Evolutionary conservation across 805 yeast species (phyloP), one percentile per base, ranked within the genome.

Genomic region (Saccharomycopsis sp.): DNA sequence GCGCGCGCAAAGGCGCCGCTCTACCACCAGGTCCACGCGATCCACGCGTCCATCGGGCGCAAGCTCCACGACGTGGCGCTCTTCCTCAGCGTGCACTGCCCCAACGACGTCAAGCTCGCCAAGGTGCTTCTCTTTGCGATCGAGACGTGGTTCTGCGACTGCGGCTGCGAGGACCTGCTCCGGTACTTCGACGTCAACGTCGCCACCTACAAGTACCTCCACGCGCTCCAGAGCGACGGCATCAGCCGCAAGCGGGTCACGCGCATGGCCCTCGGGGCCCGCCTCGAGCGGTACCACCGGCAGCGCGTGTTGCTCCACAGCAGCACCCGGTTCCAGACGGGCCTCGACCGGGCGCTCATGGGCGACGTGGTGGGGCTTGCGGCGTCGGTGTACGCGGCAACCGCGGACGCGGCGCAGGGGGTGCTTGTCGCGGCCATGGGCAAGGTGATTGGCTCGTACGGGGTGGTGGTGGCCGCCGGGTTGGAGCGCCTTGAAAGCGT

Each of bases 71-170:
- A 74, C 3, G 68, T 88, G 2, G 79, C 76, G 56, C 64, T 70
- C 7, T 79, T 77, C 62, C 69, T 90, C 57, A 64, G 70, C 4
- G 68, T 73, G 1, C 71, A 79, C 53, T 78, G 78, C 50, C 83
- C 79, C 47, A 90, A 88, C 60, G 85, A 89, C 60, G 79, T 87
- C 5, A 79, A 80, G 12, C 67, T 87, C 3, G 79, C 84, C 66
- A 82, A 82, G 61, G 80, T 82, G 51, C 75, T 85, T 37, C 70
- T 90, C 34, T 80, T 82, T 65, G 83, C 85, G 2, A 67, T 86
- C 50, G 82, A 85, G 61, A 81, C 85, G 4, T 94, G 95, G 89
- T 84, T 86, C 64, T 76, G 86, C 24, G 94, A 90, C 66, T 85
- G 86, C 24, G 96, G 96, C 1, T 78, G 81, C 57, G 95, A 89